Evolutionary conservation across 768 basidiomycete species (phyloP).

Genomic region (Boletus sensibilis): DNA sequence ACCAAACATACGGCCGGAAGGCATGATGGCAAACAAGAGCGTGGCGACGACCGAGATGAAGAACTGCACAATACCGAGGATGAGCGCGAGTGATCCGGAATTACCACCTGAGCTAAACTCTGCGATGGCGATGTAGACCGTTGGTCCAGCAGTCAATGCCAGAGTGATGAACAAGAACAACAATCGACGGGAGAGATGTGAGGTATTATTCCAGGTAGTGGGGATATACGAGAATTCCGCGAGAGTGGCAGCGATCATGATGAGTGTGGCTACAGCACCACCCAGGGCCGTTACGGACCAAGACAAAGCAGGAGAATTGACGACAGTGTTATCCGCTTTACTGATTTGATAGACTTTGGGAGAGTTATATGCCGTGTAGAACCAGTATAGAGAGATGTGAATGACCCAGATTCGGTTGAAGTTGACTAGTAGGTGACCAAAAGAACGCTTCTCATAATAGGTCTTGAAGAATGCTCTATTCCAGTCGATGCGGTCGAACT

Average conservation of each 20-base stretch:
- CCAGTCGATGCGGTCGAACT: conserved; percentile 97
- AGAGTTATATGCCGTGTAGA: conserved; percentile 93
- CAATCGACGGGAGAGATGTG: conserved; percentile 89
- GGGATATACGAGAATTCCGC: conserved; percentile 98
- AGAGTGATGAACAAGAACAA: conserved; percentile 89
- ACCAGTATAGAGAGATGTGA: conserved; percentile 93
- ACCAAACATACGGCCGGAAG: conserved; percentile 98
- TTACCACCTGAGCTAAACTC: conserved; percentile 57
- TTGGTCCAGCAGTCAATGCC: conserved; percentile 88
- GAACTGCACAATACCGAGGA: conserved; percentile 96
- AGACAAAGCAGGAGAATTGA: conserved; percentile 71
- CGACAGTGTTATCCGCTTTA: conserved; percentile 35
- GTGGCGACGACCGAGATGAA: conserved; percentile 87
- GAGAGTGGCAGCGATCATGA: conserved; percentile 94
- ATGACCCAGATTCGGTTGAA: conserved; percentile 99
- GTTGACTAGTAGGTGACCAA: conserved; percentile 96
- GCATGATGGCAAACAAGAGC: conserved; percentile 85
- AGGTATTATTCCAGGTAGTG: conserved; percentile 97
- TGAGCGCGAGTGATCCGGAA: conserved; percentile 74
- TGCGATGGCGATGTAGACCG: conserved; percentile 89
- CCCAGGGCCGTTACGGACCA: conserved; percentile 96
- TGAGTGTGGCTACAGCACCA: conserved; percentile 91
- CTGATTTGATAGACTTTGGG: conserved; percentile 72
- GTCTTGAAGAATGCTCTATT: conserved; percentile 97
- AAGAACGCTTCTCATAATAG: conserved; percentile 95